phyloP scores from a whole-genome alignment of 2,329 filamentous ascomycete species.

The Alternaria metachromatica region DNA sequence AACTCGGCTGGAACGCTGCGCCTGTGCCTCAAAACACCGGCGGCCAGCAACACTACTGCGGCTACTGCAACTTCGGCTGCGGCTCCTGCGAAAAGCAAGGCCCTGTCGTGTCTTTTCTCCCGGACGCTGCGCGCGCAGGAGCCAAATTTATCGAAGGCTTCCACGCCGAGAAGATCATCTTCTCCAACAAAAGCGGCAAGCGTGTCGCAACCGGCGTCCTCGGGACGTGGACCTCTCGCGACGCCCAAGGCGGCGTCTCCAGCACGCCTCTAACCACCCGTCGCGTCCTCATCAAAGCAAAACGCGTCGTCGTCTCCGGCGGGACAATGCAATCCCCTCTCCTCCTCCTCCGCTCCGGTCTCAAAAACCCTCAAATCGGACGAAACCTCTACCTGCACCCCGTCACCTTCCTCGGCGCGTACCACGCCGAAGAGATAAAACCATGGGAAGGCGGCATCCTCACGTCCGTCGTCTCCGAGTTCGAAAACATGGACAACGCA shows the following conservation, averaged over 20 bases:
- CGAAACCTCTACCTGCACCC: slow-evolving; percentile 84
- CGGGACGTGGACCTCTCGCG: slow-evolving; percentile 77
- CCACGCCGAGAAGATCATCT: slow-evolving; percentile 72
- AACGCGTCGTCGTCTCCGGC: slow-evolving; percentile 78
- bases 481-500: slow-evolving; percentile 79
- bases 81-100: slow-evolving; percentile 77
- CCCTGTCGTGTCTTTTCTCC: slow-evolving; percentile 76
- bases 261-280: slow-evolving; percentile 61
- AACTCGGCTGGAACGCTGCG: slow-evolving; percentile 74
- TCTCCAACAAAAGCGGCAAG: slow-evolving; percentile 63
- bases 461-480: slow-evolving; percentile 76
- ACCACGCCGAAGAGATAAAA: slow-evolving; percentile 73
- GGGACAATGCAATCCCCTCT: slow-evolving; percentile 80
- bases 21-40: slow-evolving; percentile 81
- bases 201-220: slow-evolving; percentile 72
- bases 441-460: slow-evolving; percentile 74
- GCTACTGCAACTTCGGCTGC: slow-evolving; percentile 66
- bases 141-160: slow-evolving; percentile 87
- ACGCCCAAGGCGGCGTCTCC: slow-evolving; percentile 65
- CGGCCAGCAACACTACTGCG: slow-evolving; percentile 75
- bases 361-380: slow-evolving; percentile 83
- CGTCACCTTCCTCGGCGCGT: slow-evolving; percentile 61
- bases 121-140: slow-evolving; percentile 77
- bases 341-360: slow-evolving; percentile 76
- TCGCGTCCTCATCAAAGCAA: slow-evolving; percentile 75